Base-by-base conservation (phyloP, 257 asterid species). In the Nicotiana tomentosiformis region DNA sequence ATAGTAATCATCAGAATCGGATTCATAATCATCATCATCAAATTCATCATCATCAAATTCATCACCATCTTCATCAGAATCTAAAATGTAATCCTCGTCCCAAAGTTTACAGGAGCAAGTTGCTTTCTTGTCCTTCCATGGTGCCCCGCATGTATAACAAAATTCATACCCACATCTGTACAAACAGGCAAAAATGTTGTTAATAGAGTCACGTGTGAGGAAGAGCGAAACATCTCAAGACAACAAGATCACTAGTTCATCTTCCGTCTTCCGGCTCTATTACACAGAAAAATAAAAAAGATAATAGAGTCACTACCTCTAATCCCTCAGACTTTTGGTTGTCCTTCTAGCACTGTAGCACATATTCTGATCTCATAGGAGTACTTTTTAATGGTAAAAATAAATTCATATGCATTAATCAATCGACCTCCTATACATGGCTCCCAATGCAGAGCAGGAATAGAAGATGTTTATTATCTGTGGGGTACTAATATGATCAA, bases 101-200 rank as follows among this genome's bases (percentile, higher is more conserved):
- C 91, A 88, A n/a, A 84, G 68, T 14, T 74, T 85, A 26, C 90
- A 88, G 0, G 26, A 7, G 61, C 91, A 88, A 4, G 87, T 85
- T 62, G 84, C 80, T 77, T 55, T 85, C 83, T 85, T 88, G 57
- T 85, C 51, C 78, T 78, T 70, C 90, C 91, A 84, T 23, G 83
- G 82, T 56, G 87, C 87, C 77, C 91, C 88, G 49, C 90, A 88
- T 9, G 82, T 51, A 81, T 88, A 88, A 81, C 91, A 88, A 61
- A 88, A 88, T 80, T 88, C 90, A n/a, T 90, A 86, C 8, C 97
- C 94, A 65, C 97, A 93, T 85, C 95, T 91, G 88, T 84, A 77
- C 4, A 77, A 57, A 26, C 39, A 84, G 67, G 64, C 32, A 6
- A 26, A 15, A 82, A 66, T 55, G 32, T 49, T 46, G 79, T 74